Base-by-base conservation (phyloP, 225 moss, liverwort and hornwort species). In the Anthoceros angustus region DNA sequence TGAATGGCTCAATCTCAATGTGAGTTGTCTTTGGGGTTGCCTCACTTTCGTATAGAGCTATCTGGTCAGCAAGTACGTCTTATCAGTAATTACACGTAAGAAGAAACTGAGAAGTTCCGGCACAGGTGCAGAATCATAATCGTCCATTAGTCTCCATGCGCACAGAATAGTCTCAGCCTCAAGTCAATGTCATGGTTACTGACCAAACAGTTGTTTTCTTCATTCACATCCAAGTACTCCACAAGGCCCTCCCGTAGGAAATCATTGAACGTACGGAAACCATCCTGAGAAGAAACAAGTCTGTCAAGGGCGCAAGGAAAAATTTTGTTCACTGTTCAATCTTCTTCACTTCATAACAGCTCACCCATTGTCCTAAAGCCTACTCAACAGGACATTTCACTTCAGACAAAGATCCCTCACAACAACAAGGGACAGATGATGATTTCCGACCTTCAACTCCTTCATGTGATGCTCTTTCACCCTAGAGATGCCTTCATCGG, bases 1-100 rank as follows among this genome's bases (percentile, higher is more conserved):
- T 98, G 64, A 98, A 98, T n/a, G 95, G 95, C 67, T 98, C 95
- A 24, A 98, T 98, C 80, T 98, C 95, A 76, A 98, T 87, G 67
- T 98, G 95, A 55, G 95, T 91, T 41, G 88, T 98, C 69, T 73
- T 70, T 71, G 80, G 71, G 62, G 73, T 82, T 49, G 80, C 79
- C 76, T 91, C 95, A 25, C 85, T 86, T 86, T 98, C 95, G 72
- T 98, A 98, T 2, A 98, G 82, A 18, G 91, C 95, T 74, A 98
- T 91, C 95, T 98, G 85, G 70, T 66, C 63, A 70, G 70, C 66
- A 39, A 66, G 70, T 69, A 45, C 68, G 49, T 65, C 68, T 12
- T 66, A n/a, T 42, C 60, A 39, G 40, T 71, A 40, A 25, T 66
- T 23, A n/a, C 14, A 5, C 7, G 11, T 65, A 26, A 40, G n/a